phyloP scores from a whole-genome alignment of 129 eudicot species.

The Chrysanthemum seticuspe region DNA sequence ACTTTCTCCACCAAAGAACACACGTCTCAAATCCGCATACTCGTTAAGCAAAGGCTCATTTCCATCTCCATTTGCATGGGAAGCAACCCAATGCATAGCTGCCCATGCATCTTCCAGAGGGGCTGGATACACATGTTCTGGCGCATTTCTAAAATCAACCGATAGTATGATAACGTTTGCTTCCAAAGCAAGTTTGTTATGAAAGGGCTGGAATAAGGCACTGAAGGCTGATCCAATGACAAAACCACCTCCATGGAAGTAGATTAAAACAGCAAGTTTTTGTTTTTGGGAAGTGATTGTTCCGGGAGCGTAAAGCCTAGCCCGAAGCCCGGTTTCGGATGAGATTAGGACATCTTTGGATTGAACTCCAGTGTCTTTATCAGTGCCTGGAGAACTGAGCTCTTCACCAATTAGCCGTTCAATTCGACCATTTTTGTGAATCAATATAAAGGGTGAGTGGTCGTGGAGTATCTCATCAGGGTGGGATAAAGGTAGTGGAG shows the following conservation, averaged over 20 bases:
- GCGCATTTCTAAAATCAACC: constrained; percentile 3
- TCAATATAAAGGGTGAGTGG: neutral
- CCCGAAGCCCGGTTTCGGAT: constrained; percentile 1
- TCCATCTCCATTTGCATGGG: constrained; percentile 3
- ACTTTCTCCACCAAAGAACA: constrained; percentile 9
- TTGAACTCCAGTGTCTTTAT: neutral
- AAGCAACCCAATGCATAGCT: constrained; percentile 4
- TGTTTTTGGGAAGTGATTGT: neutral
- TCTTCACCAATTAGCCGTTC: constrained; percentile 1
- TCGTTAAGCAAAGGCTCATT: constrained; percentile 2
- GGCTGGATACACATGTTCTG: neutral
- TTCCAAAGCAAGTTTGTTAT: constrained; percentile 1
- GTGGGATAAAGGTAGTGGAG: constrained; percentile 12
- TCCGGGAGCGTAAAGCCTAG: neutral
- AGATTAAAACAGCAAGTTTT: neutral
- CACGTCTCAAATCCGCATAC: neutral
- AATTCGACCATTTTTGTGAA: constrained; percentile 9
- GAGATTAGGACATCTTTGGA: neutral
- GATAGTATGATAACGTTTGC: constrained; percentile 1
- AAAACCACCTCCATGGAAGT: constrained; percentile 16
- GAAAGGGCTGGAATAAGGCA: neutral
- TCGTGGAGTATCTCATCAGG: constrained; percentile 6
- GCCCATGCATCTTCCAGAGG: neutral
- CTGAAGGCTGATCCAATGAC: constrained; percentile 3
- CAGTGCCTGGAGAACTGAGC: neutral